These are phyloP conservation scores for Sporothrix inflata DNA, from an alignment of 2,329 filamentous ascomycete genomes.

Conservation along the genomic window DNA sequence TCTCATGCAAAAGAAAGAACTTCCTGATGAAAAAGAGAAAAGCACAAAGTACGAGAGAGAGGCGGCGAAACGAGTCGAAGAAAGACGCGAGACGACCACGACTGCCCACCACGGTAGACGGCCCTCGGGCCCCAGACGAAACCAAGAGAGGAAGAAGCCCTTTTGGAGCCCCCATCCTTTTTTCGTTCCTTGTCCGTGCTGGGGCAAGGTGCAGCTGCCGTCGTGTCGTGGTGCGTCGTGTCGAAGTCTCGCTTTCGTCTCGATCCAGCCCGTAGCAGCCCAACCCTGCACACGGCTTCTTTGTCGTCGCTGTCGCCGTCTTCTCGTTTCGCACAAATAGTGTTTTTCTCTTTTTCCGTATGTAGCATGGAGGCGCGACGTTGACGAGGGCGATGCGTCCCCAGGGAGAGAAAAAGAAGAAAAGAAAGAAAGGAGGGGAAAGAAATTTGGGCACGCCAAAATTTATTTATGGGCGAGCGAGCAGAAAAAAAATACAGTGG, in stretches of 20 bases:
- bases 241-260: not conserved
- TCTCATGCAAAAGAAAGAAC: slow-evolving; percentile 33
- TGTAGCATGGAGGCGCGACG: slow-evolving; percentile 37
- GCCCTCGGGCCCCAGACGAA: not conserved
- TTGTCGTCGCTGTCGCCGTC: not conserved
- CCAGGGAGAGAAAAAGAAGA: slow-evolving; percentile 17
- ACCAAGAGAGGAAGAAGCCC: slow-evolving; percentile 25
- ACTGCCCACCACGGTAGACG: not conserved
- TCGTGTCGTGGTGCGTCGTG: not conserved
- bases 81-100: not conserved
- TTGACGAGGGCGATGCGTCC: slow-evolving; percentile 36
- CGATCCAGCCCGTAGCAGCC: too few species aligned
- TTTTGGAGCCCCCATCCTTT: slow-evolving; percentile 29
- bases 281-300: too few species aligned
- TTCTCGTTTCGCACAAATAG: not conserved
- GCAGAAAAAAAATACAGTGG: slow-evolving; percentile 24
- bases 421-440: not conserved
- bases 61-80: not conserved
- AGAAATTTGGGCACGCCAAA: not conserved
- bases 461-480: slow-evolving; percentile 30
- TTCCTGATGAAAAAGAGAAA: slow-evolving; percentile 23
- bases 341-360: slow-evolving; percentile 33
- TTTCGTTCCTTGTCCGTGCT: slow-evolving; percentile 18
- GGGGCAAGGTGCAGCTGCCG: not conserved
- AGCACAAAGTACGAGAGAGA: not conserved